Evolutionary conservation across 2,329 filamentous ascomycete species (phyloP), one percentile per base, ranked within the genome.

Genomic region (Nigrospora osmanthi): DNA sequence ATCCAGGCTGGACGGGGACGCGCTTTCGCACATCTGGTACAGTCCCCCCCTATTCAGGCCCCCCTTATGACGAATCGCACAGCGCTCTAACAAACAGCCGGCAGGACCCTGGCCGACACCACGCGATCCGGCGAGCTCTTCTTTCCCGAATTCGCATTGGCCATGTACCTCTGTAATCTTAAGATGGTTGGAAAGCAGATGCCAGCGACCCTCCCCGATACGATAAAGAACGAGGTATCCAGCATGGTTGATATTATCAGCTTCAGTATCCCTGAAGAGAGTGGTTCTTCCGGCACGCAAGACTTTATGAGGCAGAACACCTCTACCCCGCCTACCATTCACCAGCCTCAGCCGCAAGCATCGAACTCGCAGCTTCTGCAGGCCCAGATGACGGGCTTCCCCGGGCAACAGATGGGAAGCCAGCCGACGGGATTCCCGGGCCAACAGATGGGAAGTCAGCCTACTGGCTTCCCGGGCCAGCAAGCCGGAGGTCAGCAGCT

Each of bases 181-280:
- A 93, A 85, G 63, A 73, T 97, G 47, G 93, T 88, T 1, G 89
- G 89, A 47, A 95, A 95, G 66, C 73, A 83, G 1, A 67, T 98
- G 19, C 93, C 93, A 0, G 60, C 74, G 2, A 65, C 61, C 6
- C 73, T 98, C 11, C 93, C 93, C 0, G 89, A 96, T 31, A 85
- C 81, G 47, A 83, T 98, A 52, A 86, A 83, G 70, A 98, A 98
- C 58, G 93, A 98, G 65, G 93, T 98, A 15, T 97, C 91, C 4
- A 95, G 93, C 67, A 97, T 98, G 90, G 93, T 98, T 35, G 93
- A 98, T 61, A 98, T 98, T 46, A 98, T 98, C 60, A 95, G 89
- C 48, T 98, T 98, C 62, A 89, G 85, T 54, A 79, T 96, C 19
- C 81, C 80, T 1, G 93, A 98, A 52, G 85, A 91, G 28, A 71